Evolutionary conservation across 768 basidiomycete genomes (phyloP), one percentile per base, ranked within the genome.

Genomic region (Kwoniella mangroviensis): DNA sequence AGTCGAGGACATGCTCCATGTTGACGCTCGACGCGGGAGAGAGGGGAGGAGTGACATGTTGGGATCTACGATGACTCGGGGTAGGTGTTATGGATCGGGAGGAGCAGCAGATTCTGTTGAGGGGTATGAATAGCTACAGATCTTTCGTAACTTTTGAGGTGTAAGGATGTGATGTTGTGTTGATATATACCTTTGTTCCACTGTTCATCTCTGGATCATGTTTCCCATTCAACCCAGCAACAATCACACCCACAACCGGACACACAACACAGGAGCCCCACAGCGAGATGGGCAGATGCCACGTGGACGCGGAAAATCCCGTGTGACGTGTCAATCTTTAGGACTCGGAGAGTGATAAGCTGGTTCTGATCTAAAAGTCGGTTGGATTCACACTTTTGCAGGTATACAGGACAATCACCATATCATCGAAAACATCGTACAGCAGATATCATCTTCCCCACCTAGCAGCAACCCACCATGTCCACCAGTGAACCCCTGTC

Each of bases 401-500:
- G 19, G 12, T 13, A 49, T 15, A 13, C 45, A 54, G 53, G 12
- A 54, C 21, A 54, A n/a, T 54, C n/a, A 21, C 15, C 21, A 22
- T 54, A 34, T 34, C 34, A 7, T 34, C 34, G 34, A 34, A 34
- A 34, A 34, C 34, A 7, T 34, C 34, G 6, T 34, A 34, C 34
- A 34, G 34, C 19, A 24, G 54, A 26, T 55, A 21, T 55, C n/a
- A 24, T 7, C 24, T 24, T 55, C 24, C n/a, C 24, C 5, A 12
- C 22, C 24, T 58, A 58, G 9, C 34, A 58, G 26, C 26, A 58
- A 40, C 24, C 13, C 12, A 42, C 24, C 26, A 74, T 71, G 73
- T 52, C 73, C 21, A 19, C 68, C 10, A 43, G 51, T 24, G 64
- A 67, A 21, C 68, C 68, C 21, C 15, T 74, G n/a, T 51, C 66